phyloP scores from a whole-genome alignment of 2,329 filamentous ascomycete species.

The Trichoderma arundinaceum region DNA sequence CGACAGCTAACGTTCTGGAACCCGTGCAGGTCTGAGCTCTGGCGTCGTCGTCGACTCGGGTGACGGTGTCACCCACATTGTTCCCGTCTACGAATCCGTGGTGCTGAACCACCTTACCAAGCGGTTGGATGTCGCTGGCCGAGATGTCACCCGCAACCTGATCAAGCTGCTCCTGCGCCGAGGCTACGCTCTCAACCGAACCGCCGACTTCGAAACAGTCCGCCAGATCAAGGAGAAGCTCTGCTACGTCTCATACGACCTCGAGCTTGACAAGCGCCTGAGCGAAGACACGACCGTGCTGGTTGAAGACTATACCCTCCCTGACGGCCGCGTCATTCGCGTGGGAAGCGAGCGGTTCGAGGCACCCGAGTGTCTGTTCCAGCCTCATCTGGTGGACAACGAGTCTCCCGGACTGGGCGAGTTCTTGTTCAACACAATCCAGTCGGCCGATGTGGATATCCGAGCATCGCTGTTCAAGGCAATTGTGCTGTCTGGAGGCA shows the following conservation, averaged over 20 bases:
- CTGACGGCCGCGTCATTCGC: constrained; percentile 93
- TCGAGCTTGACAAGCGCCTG: constrained; percentile 92
- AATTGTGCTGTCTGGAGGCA: constrained; percentile 93
- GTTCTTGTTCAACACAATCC: constrained; percentile 98
- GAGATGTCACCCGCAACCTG: constrained; percentile 97
- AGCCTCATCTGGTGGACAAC: constrained; percentile 96
- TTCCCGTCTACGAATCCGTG: constrained; percentile 97
- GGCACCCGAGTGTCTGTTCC: constrained; percentile 97
- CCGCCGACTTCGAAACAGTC: constrained; percentile 98
- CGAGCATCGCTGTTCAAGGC: constrained; percentile 94
- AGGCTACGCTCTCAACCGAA: constrained; percentile 96
- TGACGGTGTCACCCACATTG: constrained; percentile 97
- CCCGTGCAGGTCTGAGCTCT: constrained; percentile 71
- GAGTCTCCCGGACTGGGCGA: constrained; percentile 97
- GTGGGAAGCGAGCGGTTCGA: constrained; percentile 98
- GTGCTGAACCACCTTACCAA: constrained; percentile 96
- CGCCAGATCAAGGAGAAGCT: constrained; percentile 99
- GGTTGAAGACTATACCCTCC: constrained; percentile 96
- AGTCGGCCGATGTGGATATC: constrained; percentile 93
- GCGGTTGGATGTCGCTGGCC: constrained; percentile 90
- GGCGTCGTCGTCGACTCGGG: constrained; percentile 99
- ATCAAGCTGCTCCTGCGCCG: constrained; percentile 92
- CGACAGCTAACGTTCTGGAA: not conserved
- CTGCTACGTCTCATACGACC: constrained; percentile 98
- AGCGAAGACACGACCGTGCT: constrained; percentile 97